Evolutionary conservation across 2,329 filamentous ascomycete species (phyloP), one percentile per base, ranked within the genome.

Genomic region (Microthyrium microscopicum): DNA sequence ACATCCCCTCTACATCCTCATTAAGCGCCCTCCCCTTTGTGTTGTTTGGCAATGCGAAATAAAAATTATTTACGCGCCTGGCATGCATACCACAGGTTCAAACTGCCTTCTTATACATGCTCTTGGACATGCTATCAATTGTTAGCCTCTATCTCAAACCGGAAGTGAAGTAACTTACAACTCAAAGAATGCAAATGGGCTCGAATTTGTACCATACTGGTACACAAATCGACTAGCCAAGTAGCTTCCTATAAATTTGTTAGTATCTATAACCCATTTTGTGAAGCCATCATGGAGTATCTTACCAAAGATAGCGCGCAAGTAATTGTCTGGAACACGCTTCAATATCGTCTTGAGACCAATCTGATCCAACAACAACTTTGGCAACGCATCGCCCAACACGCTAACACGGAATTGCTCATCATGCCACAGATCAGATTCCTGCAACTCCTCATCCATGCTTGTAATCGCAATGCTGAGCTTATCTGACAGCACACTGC

Each of bases 121-220:
- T n/a, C n/a, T n/a, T n/a, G n/a, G n/a, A n/a, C n/a, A n/a, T n/a
- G n/a, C n/a, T n/a, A n/a, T n/a, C n/a, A n/a, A n/a, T n/a, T n/a
- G n/a, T n/a, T n/a, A n/a, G n/a, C n/a, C n/a, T n/a, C n/a, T n/a
- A n/a, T n/a, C n/a, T n/a, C n/a, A n/a, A n/a, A n/a, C n/a, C n/a
- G 16, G 29, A 32, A 32, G 7, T 8, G 9, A 8, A 26, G 17
- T 29, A 15, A 77, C 79, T 73, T 62, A 85, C 80, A 95, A 98
- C 54, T 92, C 83, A 58, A 92, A 98, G 67, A 98, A 98, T 25
- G 87, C 84, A 62, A 98, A 95, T 50, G 94, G 87, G 62, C 78
- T 89, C 4, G 89, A 85, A 44, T 72, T 77, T 53, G 84, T 85
- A 48, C 89, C 89, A 53, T 87, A 89, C 54, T 92, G 74, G 56